Base-by-base conservation (phyloP, 2,329 filamentous ascomycete genomes). In the Ascochyta pisi region DNA sequence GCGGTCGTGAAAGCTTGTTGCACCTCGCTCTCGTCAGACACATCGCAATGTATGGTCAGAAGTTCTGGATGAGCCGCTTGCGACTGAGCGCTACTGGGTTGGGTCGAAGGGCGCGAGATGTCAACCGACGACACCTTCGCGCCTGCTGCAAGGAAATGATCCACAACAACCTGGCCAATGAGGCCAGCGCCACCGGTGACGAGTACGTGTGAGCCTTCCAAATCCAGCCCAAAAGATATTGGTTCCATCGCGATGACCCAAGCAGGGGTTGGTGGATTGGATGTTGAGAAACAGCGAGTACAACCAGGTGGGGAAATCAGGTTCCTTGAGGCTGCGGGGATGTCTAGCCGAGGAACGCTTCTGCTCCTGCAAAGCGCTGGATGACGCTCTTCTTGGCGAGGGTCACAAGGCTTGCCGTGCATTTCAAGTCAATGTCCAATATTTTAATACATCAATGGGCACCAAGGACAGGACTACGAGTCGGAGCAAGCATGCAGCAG, bases 91-190 rank as follows among this genome's bases (percentile, higher is more conserved):
- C 19, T 41, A 33, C 46, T 31, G 15, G 41, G 27, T 41, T 44
- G 31, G 8, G 12, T 49, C 15, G 48, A 15, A 23, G 62, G 46
- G 44, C 63, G 54, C 33, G 48, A 54, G 39, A 76, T 67, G 50
- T 77, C 74, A 33, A 76, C 62, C 12, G 65, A 73, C 5, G 76
- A 77, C 22, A 82, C 79, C 29, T 70, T 68, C 24, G 73, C 69
- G n/a, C 77, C 78, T 6, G 78, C 77, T 19, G 76, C 67, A 31
- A 80, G 70, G 58, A 81, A 78, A 38, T 76, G 76, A 47, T 70
- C 62, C 26, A 77, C 73, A 1, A 77, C 70, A 13, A 74, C 68
- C 6, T 65, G 62, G 7, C 77, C 78, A 40, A 81, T 79, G 3
- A 75, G 66, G 29, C 78, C 78, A 34, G 68, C 73, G 38, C 74